Base-by-base conservation (phyloP, 2,329 filamentous ascomycete genomes). In the Fusarium pininemorale region DNA sequence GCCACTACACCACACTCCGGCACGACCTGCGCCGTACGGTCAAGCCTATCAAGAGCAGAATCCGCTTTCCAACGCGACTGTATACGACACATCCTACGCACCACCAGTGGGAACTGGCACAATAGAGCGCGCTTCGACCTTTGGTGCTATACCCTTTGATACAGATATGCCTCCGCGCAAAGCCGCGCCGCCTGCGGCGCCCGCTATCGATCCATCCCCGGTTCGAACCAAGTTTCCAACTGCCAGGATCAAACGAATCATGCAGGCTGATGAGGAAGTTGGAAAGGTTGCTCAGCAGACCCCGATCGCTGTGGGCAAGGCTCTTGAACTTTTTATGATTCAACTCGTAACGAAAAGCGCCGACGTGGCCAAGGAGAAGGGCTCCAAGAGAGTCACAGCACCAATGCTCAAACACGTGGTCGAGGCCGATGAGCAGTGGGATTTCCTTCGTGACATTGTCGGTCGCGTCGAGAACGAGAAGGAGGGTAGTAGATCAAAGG, bases 251-350 rank as follows among this genome's bases (percentile, higher is more conserved):
- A 99, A 99, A 87, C 91, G 96, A 58, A 98, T 99, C 79, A 98
- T 99, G 96, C 96, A 99, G 84, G 96, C 96, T 16, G 96, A 99
- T 80, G 96, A 99, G 80, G 96, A 99, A 81, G 95, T 99, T 1
- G 96, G 96, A 71, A 99, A 99, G 84, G 96, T 99, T 15, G 95
- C 96, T 8, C 96, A 99, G 83, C 96, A 98, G 70, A 98, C 96
- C 2, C 96, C 96, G 22, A 97, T 98, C 64, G 96, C 96, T 32
- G 96, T 98, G 50, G 94, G 94, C 76, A 98, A 98, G 86, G 96
- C 96, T 22, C 88, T 99, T 12, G 96, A 99, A 84, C 88, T 99
- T 14, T 99, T 99, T 82, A 99, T 99, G 96, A 94, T 98, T 72
- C 92, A 94, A 47, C 88, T 99, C 64, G 96, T 98, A 70, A 92